Evolutionary conservation across 1,139 yeast genomes (phyloP).

Genomic region (Candida sp.): DNA sequence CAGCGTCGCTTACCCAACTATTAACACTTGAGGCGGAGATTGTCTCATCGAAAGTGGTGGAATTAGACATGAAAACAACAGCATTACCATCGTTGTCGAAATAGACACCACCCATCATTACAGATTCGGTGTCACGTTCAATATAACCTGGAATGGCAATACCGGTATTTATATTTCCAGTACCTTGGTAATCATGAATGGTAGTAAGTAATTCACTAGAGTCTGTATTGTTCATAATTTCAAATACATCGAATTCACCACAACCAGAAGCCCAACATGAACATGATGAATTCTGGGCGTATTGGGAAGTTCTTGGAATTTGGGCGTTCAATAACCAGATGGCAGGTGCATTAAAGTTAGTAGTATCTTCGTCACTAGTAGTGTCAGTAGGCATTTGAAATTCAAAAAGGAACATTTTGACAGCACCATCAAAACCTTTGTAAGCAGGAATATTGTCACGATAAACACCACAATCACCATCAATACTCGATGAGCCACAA

Average conservation of each 20-base stretch:
- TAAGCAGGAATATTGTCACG: slow-evolving; percentile 85
- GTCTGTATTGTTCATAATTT: slow-evolving; percentile 51
- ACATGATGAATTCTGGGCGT: slow-evolving; percentile 60
- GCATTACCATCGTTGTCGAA: slow-evolving; percentile 61
- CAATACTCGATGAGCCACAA: slow-evolving; percentile 50
- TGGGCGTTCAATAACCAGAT: slow-evolving; percentile 93
- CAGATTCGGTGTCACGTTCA: slow-evolving; percentile 43
- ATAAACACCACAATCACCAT: slow-evolving; percentile 81
- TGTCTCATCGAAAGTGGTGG: slow-evolving; percentile 44
- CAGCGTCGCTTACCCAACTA: slow-evolving; percentile 29
- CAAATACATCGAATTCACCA: slow-evolving; percentile 94
- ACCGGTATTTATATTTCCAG: slow-evolving; percentile 56
- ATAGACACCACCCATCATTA: slow-evolving; percentile 69
- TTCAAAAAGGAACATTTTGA: slow-evolving; percentile 86
- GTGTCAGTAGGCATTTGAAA: slow-evolving; percentile 84
- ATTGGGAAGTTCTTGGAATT: slow-evolving; percentile 92
- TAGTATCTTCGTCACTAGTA: slow-evolving; percentile 30
- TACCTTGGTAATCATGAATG: slow-evolving; percentile 72
- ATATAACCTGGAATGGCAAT: slow-evolving; percentile 56
- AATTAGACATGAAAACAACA: slow-evolving; percentile 58
- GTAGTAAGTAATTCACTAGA: slow-evolving; percentile 57
- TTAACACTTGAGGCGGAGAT: slow-evolving; percentile 30
- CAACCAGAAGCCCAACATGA: slow-evolving; percentile 98
- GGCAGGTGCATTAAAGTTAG: slow-evolving; percentile 88
- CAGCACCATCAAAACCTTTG: slow-evolving; percentile 80